Conservation (phyloP, 2,329 filamentous ascomycete species). For the Fusarium phyllophilum region DNA sequence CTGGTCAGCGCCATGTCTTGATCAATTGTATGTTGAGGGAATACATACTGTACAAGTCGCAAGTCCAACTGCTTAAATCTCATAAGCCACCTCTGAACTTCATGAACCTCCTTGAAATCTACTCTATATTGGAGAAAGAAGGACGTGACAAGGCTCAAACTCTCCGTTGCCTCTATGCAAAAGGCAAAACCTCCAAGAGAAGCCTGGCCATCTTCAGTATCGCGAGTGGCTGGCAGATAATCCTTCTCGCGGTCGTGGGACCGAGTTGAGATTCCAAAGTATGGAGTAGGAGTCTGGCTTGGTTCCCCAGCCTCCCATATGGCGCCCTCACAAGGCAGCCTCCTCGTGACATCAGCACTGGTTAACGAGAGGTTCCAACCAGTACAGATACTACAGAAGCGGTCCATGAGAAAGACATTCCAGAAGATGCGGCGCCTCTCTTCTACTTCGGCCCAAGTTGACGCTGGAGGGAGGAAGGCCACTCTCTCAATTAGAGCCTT, state of each 20-base stretch:
- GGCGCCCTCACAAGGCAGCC: constrained; percentile 53
- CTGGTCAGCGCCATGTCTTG: constrained; percentile 18
- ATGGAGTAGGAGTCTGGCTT: constrained; percentile 51
- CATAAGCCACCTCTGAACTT: constrained; percentile 54
- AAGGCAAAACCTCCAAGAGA: constrained; percentile 55
- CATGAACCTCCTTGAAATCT: constrained; percentile 49
- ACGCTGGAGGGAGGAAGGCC: constrained; percentile 46
- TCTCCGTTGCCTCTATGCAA: constrained; percentile 58
- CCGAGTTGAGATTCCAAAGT: constrained; percentile 53
- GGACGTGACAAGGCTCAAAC: constrained; percentile 53
- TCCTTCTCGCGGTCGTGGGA: constrained; percentile 37
- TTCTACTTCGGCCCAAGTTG: constrained; percentile 51
- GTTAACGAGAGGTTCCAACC: constrained; percentile 49
- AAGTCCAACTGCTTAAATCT: constrained; percentile 58
- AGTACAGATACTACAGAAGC: constrained; percentile 54
- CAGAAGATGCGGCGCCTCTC: constrained; percentile 54
- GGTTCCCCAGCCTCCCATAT: constrained; percentile 52
- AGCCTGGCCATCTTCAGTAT: constrained; percentile 29
- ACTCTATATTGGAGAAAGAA: constrained; percentile 56
- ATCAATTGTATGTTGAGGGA: too few species aligned
- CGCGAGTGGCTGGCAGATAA: neutral
- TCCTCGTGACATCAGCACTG: constrained; percentile 49
- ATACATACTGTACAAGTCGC: constrained; percentile 51
- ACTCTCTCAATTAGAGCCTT: constrained; percentile 46
- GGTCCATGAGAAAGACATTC: constrained; percentile 54